These are phyloP conservation scores for Fusarium veterinarium DNA, from an alignment of 2,329 filamentous ascomycete species.

Conservation along the genomic window DNA sequence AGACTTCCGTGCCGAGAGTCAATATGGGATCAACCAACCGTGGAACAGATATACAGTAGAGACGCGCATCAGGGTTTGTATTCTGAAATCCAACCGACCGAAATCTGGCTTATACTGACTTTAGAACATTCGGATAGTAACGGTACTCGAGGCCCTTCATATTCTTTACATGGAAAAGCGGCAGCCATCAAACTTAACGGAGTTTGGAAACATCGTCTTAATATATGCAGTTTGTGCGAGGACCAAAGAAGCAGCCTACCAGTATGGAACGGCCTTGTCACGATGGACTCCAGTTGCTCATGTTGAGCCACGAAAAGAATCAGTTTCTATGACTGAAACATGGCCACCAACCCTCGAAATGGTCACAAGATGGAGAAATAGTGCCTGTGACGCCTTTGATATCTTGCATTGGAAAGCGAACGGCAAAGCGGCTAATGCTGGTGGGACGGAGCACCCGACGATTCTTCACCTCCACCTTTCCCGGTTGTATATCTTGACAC, in stretches of 20 bases:
- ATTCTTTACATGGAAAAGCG: slow-evolving; percentile 35
- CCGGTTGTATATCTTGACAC: slow-evolving; percentile 26
- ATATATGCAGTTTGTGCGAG: slow-evolving; percentile 25
- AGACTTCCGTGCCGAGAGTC: slow-evolving; percentile 11
- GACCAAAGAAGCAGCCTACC: slow-evolving; percentile 23
- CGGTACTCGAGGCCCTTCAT: slow-evolving; percentile 26
- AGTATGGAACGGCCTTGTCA: slow-evolving; percentile 17
- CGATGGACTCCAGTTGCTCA: slow-evolving; percentile 30
- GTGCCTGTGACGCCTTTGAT: slow-evolving; percentile 33
- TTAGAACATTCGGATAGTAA: neutral
- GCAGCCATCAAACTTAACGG: slow-evolving; percentile 21
- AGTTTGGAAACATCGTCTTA: slow-evolving; percentile 27
- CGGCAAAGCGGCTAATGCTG: slow-evolving; percentile 24
- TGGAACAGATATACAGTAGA: neutral
- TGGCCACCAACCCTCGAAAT: slow-evolving; percentile 30
- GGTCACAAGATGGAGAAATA: slow-evolving; percentile 36
- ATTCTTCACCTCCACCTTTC: slow-evolving; percentile 37
- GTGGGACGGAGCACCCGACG: slow-evolving; percentile 34
- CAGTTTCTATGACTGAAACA: slow-evolving; percentile 1
- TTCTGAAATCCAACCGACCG: neutral
- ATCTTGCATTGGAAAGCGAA: slow-evolving; percentile 38
- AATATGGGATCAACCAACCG: slow-evolving; percentile 7
- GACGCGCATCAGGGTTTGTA: neutral
- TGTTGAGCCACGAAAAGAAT: slow-evolving; percentile 13
- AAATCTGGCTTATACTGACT: neutral